Evolutionary conservation across 768 basidiomycete species (phyloP), one percentile per base, ranked within the genome.

Genomic region (Podaxis sp.): DNA sequence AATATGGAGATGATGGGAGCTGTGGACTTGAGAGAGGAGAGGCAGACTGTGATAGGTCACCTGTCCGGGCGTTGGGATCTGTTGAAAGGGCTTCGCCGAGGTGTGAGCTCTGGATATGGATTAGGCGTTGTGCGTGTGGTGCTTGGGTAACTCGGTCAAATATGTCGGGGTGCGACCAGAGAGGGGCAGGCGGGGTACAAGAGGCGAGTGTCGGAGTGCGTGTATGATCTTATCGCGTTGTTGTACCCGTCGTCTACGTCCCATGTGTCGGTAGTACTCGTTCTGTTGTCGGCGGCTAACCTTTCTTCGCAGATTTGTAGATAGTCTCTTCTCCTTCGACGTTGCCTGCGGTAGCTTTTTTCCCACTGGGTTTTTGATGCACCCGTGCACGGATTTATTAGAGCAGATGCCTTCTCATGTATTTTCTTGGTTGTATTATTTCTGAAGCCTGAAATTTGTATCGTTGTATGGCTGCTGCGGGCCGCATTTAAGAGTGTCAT

Each of bases 281-380:
- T 5, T 6, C 9, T 46, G 43, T 0, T 46, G 15, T 29, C 27
- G 27, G 3, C 3, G 11, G 15, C 25, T 57, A 24, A 27, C 43
- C 11, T 15, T 17, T 19, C 24, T 36, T 36, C 37, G 8, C 19
- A 46, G 43, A 7, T 46, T 46, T n/a, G 43, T 9, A 46, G n/a
- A 19, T 24, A 61, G n/a, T 13, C 12, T 41, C 27, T 61, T 61
- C 59, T 40, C 50, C 33, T 61, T 61, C 51, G 37, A 61, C 59
- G 24, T 61, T 61, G 59, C 59, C 59, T 43, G 59, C 59, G 37
- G 50, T 54, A 61, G 59, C 51, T 61, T 61, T 61, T 61, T 19
- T 41, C 51, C 59, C 59, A 25, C 51, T 52, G 59, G 50, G 59
- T 54, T 46, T 46, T 46, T 17, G 41, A 46, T 25, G 56, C 41